Evolutionary conservation across 148 eudicot genomes (phyloP).

Genomic region (Fagopyrum esculentum): DNA sequence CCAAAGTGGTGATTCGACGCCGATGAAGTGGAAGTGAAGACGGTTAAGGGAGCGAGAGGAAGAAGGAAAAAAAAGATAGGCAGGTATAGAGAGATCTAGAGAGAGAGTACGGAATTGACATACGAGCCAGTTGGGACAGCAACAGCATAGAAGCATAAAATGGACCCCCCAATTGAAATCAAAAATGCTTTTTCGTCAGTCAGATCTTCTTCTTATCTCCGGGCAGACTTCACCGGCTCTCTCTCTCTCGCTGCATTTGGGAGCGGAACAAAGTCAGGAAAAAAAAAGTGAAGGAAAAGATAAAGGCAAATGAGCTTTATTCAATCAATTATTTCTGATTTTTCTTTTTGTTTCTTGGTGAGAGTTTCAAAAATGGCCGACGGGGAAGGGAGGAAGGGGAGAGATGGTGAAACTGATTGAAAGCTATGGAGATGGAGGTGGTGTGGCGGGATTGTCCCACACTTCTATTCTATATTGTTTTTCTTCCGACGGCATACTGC

Average conservation of each 20-base stretch:
- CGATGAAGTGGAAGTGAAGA: neutral
- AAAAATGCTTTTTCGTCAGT: neutral
- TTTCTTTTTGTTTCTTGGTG: neutral
- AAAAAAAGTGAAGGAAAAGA: neutral
- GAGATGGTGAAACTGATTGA: neutral
- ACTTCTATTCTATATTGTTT: neutral
- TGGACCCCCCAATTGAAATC: slow-evolving; percentile 14
- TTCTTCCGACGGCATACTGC: neutral
- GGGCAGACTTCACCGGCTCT: neutral
- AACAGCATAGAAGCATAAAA: slow-evolving; percentile 4
- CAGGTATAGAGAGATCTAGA: neutral
- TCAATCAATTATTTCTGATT: neutral
- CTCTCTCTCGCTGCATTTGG: neutral
- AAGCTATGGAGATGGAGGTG: neutral
- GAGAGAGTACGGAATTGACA: slow-evolving; percentile 11
- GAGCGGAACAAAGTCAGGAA: neutral
- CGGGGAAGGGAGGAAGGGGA: neutral
- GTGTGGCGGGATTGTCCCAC: slow-evolving; percentile 1
- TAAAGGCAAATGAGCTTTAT: slow-evolving; percentile 1
- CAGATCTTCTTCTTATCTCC: slow-evolving; percentile 1
- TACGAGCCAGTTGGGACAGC: slow-evolving; percentile 12
- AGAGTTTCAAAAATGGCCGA: slow-evolving; percentile 5
- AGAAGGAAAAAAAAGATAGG: neutral
- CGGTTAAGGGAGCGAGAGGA: neutral
- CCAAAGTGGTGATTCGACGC: neutral